Percentiles rank a stretch among this genome's conserved stretches.
Evolutionary conservation across 441 rosid species (phyloP).

Genomic region (Gossypium lobatum): DNA sequence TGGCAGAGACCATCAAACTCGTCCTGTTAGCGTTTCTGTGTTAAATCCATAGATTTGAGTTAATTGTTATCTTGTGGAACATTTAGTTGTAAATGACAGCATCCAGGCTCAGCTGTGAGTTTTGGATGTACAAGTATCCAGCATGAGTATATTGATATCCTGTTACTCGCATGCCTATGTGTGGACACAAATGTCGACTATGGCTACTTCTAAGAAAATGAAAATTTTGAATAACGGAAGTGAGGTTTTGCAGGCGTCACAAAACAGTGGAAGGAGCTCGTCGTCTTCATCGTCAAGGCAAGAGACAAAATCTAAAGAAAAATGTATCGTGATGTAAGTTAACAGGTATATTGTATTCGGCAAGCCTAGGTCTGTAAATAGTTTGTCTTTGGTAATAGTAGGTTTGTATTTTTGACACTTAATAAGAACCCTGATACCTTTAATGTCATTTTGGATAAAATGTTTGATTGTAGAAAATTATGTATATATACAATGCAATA

Average conservation of each 20-base stretch:
- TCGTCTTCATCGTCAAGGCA: conserved; percentile 44
- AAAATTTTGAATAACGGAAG: background rate
- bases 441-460: conserved; percentile 5
- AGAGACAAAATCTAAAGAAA: conserved; percentile 69
- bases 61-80: background rate
- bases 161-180: background rate
- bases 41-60: background rate
- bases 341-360: conserved; percentile 10
- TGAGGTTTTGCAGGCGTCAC: conserved; percentile 48
- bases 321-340: conserved; percentile 76
- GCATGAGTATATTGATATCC: background rate
- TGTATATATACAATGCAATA: background rate
- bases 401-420: conserved; percentile 1
- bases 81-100: background rate
- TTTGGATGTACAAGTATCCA: background rate
- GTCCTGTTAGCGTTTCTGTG: background rate
- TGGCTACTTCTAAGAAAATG: background rate
- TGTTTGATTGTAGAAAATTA: conserved; percentile 15
- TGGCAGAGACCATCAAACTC: background rate
- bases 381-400: conserved; percentile 17
- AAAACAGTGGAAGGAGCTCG: conserved; percentile 43
- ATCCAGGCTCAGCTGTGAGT: background rate
- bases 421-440: conserved; percentile 19
- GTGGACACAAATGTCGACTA: background rate
- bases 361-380: conserved; percentile 38